These are phyloP conservation scores for Lasiodiplodia theobromae DNA, from an alignment of 2,329 filamentous ascomycete species.

Conservation along the genomic window DNA sequence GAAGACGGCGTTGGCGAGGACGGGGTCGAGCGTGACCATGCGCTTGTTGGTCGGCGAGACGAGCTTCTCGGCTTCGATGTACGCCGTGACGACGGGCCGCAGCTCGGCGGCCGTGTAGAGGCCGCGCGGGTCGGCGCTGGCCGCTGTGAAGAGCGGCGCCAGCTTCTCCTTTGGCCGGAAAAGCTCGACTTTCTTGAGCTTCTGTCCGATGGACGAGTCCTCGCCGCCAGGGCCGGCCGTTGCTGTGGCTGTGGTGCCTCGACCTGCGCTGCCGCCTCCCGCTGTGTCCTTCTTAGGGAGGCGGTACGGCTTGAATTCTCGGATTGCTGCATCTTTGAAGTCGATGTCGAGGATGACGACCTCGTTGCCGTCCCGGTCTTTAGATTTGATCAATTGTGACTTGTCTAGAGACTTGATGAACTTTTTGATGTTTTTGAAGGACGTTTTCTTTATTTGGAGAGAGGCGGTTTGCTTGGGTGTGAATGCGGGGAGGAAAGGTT, in stretches of 20 bases:
- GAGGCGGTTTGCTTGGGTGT: constrained; percentile 62
- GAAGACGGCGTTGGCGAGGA: constrained; percentile 68
- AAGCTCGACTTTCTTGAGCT: constrained; percentile 59
- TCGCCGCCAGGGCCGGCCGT: constrained; percentile 34
- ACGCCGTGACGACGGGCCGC: constrained; percentile 63
- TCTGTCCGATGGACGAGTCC: constrained; percentile 55
- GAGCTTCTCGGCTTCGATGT: constrained; percentile 65
- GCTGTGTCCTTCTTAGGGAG: constrained; percentile 64
- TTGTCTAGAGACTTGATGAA: constrained; percentile 74
- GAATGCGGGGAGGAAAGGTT: constrained; percentile 70
- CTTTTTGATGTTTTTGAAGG: constrained; percentile 74
- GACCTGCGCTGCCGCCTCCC: constrained; percentile 46
- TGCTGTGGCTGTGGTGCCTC: constrained; percentile 47
- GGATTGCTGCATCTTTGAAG: constrained; percentile 63
- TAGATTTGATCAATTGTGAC: constrained; percentile 66
- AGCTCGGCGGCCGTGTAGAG: constrained; percentile 68
- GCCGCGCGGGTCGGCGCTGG: constrained; percentile 58
- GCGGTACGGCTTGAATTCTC: constrained; percentile 67
- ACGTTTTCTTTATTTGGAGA: constrained; percentile 73
- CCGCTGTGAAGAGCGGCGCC: constrained; percentile 61
- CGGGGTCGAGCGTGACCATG: constrained; percentile 67
- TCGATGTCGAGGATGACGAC: constrained; percentile 70
- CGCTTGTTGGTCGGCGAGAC: constrained; percentile 66
- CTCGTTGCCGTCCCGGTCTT: constrained; percentile 70
- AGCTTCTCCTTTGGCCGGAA: constrained; percentile 66